A percentile compares a stretch with the other conserved stretches of the same genome.
Evolutionary conservation across 176 grass and related monocot species (phyloP).

Genomic region (Hordeum vulgare): DNA sequence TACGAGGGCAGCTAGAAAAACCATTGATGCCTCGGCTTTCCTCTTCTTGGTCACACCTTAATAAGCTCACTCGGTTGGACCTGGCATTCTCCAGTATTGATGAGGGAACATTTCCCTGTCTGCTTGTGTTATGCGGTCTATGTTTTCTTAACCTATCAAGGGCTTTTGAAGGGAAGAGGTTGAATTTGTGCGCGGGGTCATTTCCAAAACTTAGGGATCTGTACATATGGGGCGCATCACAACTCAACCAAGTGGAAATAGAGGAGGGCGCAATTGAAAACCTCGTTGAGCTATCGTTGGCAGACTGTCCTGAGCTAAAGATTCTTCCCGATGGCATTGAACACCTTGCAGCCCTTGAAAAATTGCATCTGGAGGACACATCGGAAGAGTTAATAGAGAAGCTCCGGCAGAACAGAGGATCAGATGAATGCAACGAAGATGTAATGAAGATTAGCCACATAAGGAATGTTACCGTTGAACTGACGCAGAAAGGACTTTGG

Average conservation of each 20-base stretch:
- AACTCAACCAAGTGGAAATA: not conserved
- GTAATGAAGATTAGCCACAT: not conserved
- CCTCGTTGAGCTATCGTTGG: not conserved
- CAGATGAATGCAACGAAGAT: not conserved
- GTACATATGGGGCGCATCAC: not conserved
- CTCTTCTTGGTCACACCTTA: too few relatives aligned
- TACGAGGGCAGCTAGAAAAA: too few relatives aligned
- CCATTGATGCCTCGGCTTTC: too few relatives aligned
- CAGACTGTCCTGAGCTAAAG: not conserved
- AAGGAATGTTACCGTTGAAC: not conserved
- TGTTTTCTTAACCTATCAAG: accelerated
- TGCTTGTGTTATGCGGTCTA: not conserved
- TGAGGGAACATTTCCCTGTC: not conserved
- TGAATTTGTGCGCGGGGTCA: not conserved
- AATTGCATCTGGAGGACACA: not conserved
- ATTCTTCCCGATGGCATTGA: not conserved
- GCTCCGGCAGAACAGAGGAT: not conserved
- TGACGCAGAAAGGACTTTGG: not conserved
- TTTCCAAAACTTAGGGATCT: not conserved
- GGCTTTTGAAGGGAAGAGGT: not conserved
- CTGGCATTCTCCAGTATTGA: too few relatives aligned
- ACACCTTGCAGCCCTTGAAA: not conserved
- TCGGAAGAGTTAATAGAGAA: not conserved
- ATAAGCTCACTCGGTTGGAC: too few relatives aligned
- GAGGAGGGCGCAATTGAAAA: not conserved